Percentiles rank a stretch among this genome's conserved stretches.
Conservation (phyloP, 2,329 filamentous ascomycete species). For the Aspergillus amoenus region DNA sequence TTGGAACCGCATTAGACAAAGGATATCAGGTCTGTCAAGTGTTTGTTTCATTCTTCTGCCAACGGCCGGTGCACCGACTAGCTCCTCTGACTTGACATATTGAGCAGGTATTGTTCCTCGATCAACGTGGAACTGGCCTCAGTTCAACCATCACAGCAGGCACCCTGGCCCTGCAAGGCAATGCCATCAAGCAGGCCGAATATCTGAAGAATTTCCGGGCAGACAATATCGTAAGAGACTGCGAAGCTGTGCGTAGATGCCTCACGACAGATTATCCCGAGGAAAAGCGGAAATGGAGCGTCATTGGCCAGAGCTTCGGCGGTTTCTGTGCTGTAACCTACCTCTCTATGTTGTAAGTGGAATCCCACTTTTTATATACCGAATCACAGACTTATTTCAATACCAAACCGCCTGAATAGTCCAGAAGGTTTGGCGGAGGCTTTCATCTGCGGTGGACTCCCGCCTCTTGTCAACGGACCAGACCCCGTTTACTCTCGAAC, state of each 20-base stretch:
- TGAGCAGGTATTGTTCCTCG: conserved; percentile 66
- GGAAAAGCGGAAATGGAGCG: conserved; percentile 74
- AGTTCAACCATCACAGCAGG: conserved; percentile 76
- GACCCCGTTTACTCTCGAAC: conserved; percentile 74
- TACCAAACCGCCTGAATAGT: conserved; percentile 27
- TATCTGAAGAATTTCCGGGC: conserved; percentile 85
- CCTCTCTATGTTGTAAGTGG: conserved; percentile 66
- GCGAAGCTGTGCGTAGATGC: conserved; percentile 76
- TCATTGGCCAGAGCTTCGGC: conserved; percentile 89
- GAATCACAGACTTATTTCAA: not conserved
- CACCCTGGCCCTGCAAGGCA: conserved; percentile 66
- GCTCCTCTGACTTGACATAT: not conserved
- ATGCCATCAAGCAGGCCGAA: conserved; percentile 66
- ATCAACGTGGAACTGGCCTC: conserved; percentile 85
- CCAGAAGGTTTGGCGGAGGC: conserved; percentile 77
- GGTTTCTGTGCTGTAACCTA: conserved; percentile 85
- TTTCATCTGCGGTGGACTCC: conserved; percentile 81
- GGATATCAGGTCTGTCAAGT: conserved; percentile 68
- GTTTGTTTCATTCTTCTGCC: not conserved
- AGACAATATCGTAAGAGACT: conserved; percentile 85
- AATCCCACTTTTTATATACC: not conserved
- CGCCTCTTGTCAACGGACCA: conserved; percentile 68
- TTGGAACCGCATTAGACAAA: conserved; percentile 68
- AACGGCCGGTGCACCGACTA: too few species aligned
- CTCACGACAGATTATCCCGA: conserved; percentile 69